A percentile compares a stretch with the other conserved stretches of the same genome.
Evolutionary conservation across 2,329 filamentous ascomycete species (phyloP).

Genomic region (Cryphonectria nitschkei): DNA sequence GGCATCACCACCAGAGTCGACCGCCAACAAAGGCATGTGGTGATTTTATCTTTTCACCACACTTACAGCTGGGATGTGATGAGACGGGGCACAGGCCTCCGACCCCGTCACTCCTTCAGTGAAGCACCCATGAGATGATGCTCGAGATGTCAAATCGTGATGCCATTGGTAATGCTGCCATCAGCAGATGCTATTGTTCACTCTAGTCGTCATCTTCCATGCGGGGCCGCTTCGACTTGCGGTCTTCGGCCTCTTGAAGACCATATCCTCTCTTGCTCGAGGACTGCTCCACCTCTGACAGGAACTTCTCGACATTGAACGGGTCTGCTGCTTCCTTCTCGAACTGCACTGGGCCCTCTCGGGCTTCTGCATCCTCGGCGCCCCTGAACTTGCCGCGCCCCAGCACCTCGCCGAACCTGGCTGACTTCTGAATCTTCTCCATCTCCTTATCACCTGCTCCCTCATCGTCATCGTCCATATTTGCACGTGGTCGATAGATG

Average conservation of each 20-base stretch:
- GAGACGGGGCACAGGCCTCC: not conserved
- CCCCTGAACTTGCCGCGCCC: slow-evolving; percentile 93
- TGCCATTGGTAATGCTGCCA: slow-evolving; percentile 1
- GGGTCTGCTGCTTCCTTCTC: slow-evolving; percentile 86
- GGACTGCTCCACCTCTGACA: slow-evolving; percentile 73
- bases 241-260: slow-evolving; percentile 66
- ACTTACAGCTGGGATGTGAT: not conserved
- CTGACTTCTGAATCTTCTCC: slow-evolving; percentile 83
- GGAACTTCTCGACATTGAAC: slow-evolving; percentile 93
- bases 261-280: slow-evolving; percentile 73
- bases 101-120: not conserved
- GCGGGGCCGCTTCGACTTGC: slow-evolving; percentile 72
- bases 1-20: not conserved
- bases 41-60: not conserved
- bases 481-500: slow-evolving; percentile 84
- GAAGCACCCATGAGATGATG: not conserved
- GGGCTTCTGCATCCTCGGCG: slow-evolving; percentile 77
- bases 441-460: slow-evolving; percentile 81
- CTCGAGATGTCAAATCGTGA: not conserved
- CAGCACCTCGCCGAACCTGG: slow-evolving; percentile 81
- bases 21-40: not conserved
- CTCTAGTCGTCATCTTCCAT: slow-evolving; percentile 66
- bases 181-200: slow-evolving; percentile 17
- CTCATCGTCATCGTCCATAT: slow-evolving; percentile 75
- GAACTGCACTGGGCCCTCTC: slow-evolving; percentile 93